phyloP scores from a whole-genome alignment of 768 basidiomycete genomes.

The Trametes elegans region DNA sequence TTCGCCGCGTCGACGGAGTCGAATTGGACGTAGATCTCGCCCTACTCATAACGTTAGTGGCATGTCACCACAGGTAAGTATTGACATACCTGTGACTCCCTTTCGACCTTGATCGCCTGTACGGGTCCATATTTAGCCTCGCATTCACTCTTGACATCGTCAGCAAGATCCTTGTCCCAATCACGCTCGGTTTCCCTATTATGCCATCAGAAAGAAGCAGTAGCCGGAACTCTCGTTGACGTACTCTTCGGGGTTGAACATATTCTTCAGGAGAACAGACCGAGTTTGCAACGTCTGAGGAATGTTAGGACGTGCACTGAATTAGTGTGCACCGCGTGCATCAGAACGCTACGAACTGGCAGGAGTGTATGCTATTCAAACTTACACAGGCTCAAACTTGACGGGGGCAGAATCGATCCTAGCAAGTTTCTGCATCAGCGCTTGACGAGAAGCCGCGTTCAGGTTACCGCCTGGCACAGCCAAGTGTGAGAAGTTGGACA shows the following conservation, averaged over 20 bases:
- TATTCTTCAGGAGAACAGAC: constrained; percentile 87
- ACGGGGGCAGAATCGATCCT: constrained; percentile 73
- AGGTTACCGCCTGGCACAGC: constrained; percentile 79
- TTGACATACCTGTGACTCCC: constrained; percentile 78
- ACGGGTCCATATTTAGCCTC: constrained; percentile 89
- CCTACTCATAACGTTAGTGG: constrained; percentile 45
- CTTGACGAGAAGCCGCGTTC: constrained; percentile 97
- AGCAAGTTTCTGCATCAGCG: constrained; percentile 99
- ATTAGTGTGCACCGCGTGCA: constrained; percentile 21
- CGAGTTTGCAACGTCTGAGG: constrained; percentile 86
- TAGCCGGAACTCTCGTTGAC: too few species aligned
- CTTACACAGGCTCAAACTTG: constrained; percentile 63
- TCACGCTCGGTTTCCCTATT: constrained; percentile 95
- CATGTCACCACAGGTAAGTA: background rate
- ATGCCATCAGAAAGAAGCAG: too few species aligned
- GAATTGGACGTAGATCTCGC: constrained; percentile 97
- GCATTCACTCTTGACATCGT: constrained; percentile 95
- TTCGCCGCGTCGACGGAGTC: constrained; percentile 74
- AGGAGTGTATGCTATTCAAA: too few species aligned
- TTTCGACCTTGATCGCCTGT: constrained; percentile 87
- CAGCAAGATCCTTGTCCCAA: constrained; percentile 95
- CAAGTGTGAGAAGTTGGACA: background rate
- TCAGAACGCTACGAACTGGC: too few species aligned
- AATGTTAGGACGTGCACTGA: constrained; percentile 73
- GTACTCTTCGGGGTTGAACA: constrained; percentile 73